A percentile compares a stretch with the other conserved stretches of the same genome.
These are phyloP conservation scores for Ganoderma resinaceum DNA, from an alignment of 1,284 basidiomycete genomes.

Conservation along the genomic window DNA sequence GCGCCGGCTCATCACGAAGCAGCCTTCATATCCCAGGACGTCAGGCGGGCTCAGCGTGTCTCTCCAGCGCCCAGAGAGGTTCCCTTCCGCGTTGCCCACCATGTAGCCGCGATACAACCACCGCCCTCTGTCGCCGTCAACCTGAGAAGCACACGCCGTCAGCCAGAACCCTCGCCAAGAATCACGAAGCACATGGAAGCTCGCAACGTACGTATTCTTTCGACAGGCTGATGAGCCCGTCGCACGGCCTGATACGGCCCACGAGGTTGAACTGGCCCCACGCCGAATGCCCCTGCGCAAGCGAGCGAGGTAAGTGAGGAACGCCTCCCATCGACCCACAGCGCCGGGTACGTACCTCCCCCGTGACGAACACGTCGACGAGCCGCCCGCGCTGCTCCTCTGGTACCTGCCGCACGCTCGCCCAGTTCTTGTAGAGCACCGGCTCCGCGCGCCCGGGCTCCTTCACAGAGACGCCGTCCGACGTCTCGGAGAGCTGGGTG, in stretches of 20 bases:
- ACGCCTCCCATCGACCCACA: slow-evolving; percentile 1
- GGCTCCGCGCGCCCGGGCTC: slow-evolving; percentile 46
- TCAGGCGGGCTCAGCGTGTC: slow-evolving; percentile 68
- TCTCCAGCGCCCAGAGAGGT: slow-evolving; percentile 76
- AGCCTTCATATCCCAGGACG: slow-evolving; percentile 74
- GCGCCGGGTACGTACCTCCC: slow-evolving; percentile 58
- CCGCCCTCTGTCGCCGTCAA: slow-evolving; percentile 70
- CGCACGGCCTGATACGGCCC: slow-evolving; percentile 71
- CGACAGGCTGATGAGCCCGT: slow-evolving; percentile 73
- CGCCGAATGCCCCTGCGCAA: slow-evolving; percentile 72
- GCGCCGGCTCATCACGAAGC: slow-evolving; percentile 75
- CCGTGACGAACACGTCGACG: slow-evolving; percentile 69
- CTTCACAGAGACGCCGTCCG: slow-evolving; percentile 50
- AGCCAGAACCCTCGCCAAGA: background rate
- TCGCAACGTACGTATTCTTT: slow-evolving; percentile 73
- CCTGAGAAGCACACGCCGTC: slow-evolving; percentile 44
- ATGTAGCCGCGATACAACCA: slow-evolving; percentile 83
- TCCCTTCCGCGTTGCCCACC: slow-evolving; percentile 67
- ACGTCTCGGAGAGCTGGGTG: slow-evolving; percentile 49
- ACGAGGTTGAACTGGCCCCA: slow-evolving; percentile 81
- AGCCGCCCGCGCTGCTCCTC: slow-evolving; percentile 42
- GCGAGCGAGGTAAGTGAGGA: background rate
- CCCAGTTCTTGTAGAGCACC: slow-evolving; percentile 49
- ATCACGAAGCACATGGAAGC: background rate
- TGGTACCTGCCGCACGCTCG: slow-evolving; percentile 26